Conservation (phyloP, 306 rosid genomes). For the Adenanthera pavonina region DNA sequence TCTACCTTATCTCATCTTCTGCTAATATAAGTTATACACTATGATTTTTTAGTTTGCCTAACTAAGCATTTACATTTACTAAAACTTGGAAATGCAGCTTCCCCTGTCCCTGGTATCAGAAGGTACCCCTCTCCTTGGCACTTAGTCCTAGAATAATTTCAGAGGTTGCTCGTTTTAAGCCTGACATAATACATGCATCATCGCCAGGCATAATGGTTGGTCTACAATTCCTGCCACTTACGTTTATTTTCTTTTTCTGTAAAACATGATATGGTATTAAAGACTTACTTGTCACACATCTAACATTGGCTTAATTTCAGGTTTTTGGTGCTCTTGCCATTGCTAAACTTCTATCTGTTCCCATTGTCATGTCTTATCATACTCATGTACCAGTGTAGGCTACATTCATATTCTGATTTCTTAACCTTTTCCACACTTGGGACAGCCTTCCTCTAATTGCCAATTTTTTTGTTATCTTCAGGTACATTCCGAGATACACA, state of each 20-base stretch:
- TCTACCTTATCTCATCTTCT: slow-evolving; percentile 26
- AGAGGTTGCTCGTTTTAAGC: slow-evolving; percentile 94
- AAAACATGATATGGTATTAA: slow-evolving; percentile 13
- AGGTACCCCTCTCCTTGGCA: slow-evolving; percentile 97
- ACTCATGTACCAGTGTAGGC: slow-evolving; percentile 98
- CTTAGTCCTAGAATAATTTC: slow-evolving; percentile 98
- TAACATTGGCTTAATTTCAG: slow-evolving; percentile 53
- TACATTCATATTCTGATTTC: slow-evolving; percentile 37
- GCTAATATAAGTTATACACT: slow-evolving; percentile 12
- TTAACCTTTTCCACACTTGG: slow-evolving; percentile 7
- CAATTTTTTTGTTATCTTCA: slow-evolving; percentile 43
- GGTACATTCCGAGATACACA: slow-evolving; percentile 97
- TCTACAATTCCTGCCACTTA: slow-evolving; percentile 22
- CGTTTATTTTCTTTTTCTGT: background rate
- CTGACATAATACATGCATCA: slow-evolving; percentile 98
- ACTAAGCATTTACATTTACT: slow-evolving; percentile 29
- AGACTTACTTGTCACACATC: slow-evolving; percentile 24
- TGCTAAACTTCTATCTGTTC: slow-evolving; percentile 83
- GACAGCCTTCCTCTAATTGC: slow-evolving; percentile 9
- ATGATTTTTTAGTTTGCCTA: background rate
- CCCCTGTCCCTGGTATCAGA: slow-evolving; percentile 91
- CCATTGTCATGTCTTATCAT: slow-evolving; percentile 98
- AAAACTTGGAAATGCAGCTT: slow-evolving; percentile 65
- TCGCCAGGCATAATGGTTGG: slow-evolving; percentile 97
- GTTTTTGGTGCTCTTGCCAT: slow-evolving; percentile 95